These are phyloP conservation scores for Aureobasidium mangrovei DNA, from an alignment of 2,329 filamentous ascomycete genomes.

Conservation along the genomic window DNA sequence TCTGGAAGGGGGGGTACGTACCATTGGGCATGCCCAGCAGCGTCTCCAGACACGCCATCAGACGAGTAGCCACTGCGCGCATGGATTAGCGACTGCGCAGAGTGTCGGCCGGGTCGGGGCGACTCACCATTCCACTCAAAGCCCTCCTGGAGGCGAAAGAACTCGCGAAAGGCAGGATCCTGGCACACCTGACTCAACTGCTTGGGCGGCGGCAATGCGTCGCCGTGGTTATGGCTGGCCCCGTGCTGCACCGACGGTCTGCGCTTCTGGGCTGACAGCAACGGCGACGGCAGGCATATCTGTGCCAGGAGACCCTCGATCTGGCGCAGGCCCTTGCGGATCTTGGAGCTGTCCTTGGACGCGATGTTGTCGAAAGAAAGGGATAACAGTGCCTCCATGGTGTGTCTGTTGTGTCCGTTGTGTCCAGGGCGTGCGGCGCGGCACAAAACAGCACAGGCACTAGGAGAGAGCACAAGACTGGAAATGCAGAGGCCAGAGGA, in stretches of 20 bases:
- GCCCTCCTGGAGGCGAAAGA: constrained; percentile 92
- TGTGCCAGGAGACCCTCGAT: constrained; percentile 90
- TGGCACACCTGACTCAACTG: constrained; percentile 60
- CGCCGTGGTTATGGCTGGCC: constrained; percentile 1
- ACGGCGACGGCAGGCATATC: constrained; percentile 64
- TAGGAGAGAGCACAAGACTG: neutral
- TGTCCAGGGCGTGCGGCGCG: neutral
- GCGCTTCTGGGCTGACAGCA: constrained; percentile 32
- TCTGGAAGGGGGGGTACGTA: constrained; percentile 22
- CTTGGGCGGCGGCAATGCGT: constrained; percentile 37
- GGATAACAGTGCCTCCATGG: constrained; percentile 85
- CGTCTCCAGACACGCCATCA: constrained; percentile 78
- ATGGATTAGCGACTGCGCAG: neutral
- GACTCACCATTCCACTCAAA: constrained; percentile 84
- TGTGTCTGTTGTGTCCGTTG: neutral
- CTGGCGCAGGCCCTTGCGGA: constrained; percentile 87
- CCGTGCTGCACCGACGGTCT: constrained; percentile 16
- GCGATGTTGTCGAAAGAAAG: constrained; percentile 95
- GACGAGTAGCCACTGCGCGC: constrained; percentile 61
- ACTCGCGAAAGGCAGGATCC: constrained; percentile 87
- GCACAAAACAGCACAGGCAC: constrained; percentile 6
- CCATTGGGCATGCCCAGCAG: constrained; percentile 70
- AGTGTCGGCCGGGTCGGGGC: neutral
- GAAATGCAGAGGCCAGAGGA: neutral
- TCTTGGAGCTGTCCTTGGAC: constrained; percentile 79